phyloP scores from a whole-genome alignment of 2,329 filamentous ascomycete species.

The Alternaria sp. region DNA sequence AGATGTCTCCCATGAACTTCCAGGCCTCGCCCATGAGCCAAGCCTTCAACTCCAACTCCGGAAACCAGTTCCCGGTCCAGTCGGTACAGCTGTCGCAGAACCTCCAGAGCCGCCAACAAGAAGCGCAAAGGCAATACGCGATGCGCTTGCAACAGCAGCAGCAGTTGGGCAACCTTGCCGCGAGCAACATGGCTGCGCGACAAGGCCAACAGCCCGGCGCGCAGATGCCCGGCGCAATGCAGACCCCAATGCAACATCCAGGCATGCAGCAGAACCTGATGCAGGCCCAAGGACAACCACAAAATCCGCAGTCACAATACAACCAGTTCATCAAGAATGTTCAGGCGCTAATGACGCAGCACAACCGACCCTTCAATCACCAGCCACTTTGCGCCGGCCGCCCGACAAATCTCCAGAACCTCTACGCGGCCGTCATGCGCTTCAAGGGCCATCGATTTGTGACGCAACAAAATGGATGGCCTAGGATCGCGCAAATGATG shows the following conservation, averaged over 20 bases:
- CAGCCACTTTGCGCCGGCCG: slow-evolving; percentile 78
- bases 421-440: slow-evolving; percentile 81
- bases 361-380: slow-evolving; percentile 75
- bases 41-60: slow-evolving; percentile 52
- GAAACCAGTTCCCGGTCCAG: slow-evolving; percentile 56
- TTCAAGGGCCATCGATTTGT: slow-evolving; percentile 79
- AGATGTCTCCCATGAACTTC: slow-evolving; percentile 53
- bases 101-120: slow-evolving; percentile 59
- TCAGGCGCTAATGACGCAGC: slow-evolving; percentile 76
- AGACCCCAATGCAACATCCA: slow-evolving; percentile 31
- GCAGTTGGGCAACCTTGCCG: slow-evolving; percentile 59
- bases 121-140: slow-evolving; percentile 83
- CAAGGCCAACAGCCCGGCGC: slow-evolving; percentile 49
- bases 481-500: slow-evolving; percentile 67
- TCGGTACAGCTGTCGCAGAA: slow-evolving; percentile 61
- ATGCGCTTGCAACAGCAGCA: slow-evolving; percentile 80
- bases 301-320: slow-evolving; percentile 29
- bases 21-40: slow-evolving; percentile 50
- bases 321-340: slow-evolving; percentile 71
- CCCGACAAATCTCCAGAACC: slow-evolving; percentile 74
- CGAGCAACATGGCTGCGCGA: slow-evolving; percentile 52
- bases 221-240: slow-evolving; percentile 49
- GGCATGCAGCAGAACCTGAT: slow-evolving; percentile 47
- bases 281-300: slow-evolving; percentile 32
- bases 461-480: slow-evolving; percentile 75